These are phyloP conservation scores for Cryphonectria naterciae DNA, from an alignment of 2,329 filamentous ascomycete genomes.

Conservation along the genomic window DNA sequence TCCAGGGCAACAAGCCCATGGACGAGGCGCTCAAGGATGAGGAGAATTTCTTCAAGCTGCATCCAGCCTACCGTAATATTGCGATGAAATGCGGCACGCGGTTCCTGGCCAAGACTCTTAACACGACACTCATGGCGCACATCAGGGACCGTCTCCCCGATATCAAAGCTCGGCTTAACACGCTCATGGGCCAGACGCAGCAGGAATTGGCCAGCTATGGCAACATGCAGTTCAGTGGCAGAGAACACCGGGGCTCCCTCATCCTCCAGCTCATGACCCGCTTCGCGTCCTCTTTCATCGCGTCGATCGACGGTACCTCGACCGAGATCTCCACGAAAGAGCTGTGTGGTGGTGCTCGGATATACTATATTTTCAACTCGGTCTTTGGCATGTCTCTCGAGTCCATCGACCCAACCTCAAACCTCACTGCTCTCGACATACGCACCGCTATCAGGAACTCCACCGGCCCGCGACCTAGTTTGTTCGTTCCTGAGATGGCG, in stretches of 20 bases:
- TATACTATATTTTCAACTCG: constrained; percentile 99
- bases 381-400: constrained; percentile 97
- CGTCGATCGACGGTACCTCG: constrained; percentile 97
- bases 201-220: constrained; percentile 98
- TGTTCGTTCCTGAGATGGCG: constrained; percentile 96
- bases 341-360: constrained; percentile 89
- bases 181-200: constrained; percentile 98
- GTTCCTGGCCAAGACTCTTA: constrained; percentile 91
- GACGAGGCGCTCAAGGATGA: constrained; percentile 88
- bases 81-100: constrained; percentile 90
- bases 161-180: constrained; percentile 97
- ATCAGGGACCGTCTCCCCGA: constrained; percentile 95
- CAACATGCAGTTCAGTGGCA: constrained; percentile 95
- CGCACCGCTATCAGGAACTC: constrained; percentile 97
- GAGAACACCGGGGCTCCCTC: constrained; percentile 92
- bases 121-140: constrained; percentile 92
- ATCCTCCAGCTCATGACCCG: constrained; percentile 98
- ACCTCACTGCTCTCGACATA: constrained; percentile 92
- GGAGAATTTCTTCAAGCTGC: constrained; percentile 93
- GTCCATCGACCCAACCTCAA: constrained; percentile 93
- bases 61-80: constrained; percentile 97
- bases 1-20: constrained; percentile 93
- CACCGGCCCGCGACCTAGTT: constrained; percentile 89
- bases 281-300: constrained; percentile 96
- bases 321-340: constrained; percentile 99